Conservation (phyloP, 441 rosid genomes). For the Croton laevigatus region DNA sequence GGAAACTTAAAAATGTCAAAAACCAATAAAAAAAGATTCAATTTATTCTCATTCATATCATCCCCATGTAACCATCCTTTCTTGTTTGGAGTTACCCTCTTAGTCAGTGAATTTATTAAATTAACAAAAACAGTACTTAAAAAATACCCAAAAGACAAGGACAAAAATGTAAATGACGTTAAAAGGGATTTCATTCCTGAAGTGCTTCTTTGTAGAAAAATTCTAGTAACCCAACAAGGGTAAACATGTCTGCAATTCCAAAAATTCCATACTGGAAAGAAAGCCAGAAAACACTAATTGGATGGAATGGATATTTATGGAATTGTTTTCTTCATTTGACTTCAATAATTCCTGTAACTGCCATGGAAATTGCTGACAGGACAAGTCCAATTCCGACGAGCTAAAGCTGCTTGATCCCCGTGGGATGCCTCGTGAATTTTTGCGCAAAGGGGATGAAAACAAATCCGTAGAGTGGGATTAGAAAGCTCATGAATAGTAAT, state of each 20-base stretch:
- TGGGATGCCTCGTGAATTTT: slow-evolving; percentile 40
- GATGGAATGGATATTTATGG: neutral
- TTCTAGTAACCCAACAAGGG: slow-evolving; percentile 41
- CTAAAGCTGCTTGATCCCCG: slow-evolving; percentile 46
- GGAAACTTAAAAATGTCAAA: slow-evolving; percentile 38
- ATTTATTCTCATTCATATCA: slow-evolving; percentile 28
- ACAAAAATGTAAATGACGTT: slow-evolving; percentile 42
- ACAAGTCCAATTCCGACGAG: slow-evolving; percentile 44
- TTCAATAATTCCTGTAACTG: slow-evolving; percentile 33
- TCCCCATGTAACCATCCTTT: slow-evolving; percentile 47
- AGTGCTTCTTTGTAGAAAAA: slow-evolving; percentile 49
- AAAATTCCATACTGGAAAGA: slow-evolving; percentile 45
- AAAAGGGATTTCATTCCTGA: slow-evolving; percentile 43
- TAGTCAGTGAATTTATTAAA: slow-evolving; percentile 33
- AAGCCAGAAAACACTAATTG: slow-evolving; percentile 43
- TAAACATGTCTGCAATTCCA: slow-evolving; percentile 50
- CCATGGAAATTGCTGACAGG: slow-evolving; percentile 44
- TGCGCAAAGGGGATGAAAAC: slow-evolving; percentile 38
- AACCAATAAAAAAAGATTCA: slow-evolving; percentile 44
- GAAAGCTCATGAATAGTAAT: slow-evolving; percentile 36
- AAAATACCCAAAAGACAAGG: slow-evolving; percentile 41
- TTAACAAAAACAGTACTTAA: slow-evolving; percentile 36
- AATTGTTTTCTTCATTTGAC: slow-evolving; percentile 41
- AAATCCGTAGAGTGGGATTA: slow-evolving; percentile 38
- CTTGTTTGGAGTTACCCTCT: slow-evolving; percentile 25